Base-by-base conservation (phyloP, 169 alveolate genomes). In the Fabrea salina region DNA sequence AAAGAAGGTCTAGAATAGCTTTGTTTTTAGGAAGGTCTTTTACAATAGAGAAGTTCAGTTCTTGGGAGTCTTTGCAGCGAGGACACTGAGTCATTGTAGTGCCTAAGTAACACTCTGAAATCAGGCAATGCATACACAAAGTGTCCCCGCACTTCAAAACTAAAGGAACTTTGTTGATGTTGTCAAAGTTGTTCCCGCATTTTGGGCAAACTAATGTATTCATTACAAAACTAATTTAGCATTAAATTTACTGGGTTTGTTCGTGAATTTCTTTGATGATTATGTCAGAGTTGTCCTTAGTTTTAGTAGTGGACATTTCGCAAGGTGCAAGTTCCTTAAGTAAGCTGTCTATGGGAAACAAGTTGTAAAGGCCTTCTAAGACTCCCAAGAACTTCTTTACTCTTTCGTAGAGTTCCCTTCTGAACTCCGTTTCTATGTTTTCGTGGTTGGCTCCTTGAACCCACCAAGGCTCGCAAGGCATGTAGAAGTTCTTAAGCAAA, bases 371-470 rank as follows among this genome's bases (percentile, higher is more conserved):
- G n/a, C n/a, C n/a, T n/a, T n/a, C n/a, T n/a, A n/a, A n/a, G n/a
- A n/a, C n/a, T n/a, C n/a, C n/a, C n/a, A n/a, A n/a, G n/a, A n/a
- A n/a, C n/a, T n/a, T n/a, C n/a, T n/a, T n/a, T n/a, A n/a, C n/a
- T n/a, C n/a, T n/a, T n/a, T n/a, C n/a, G n/a, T n/a, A n/a, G n/a
- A n/a, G n/a, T n/a, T n/a, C n/a, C n/a, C n/a, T n/a, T n/a, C n/a
- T n/a, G n/a, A n/a, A n/a, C n/a, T n/a, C n/a, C n/a, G n/a, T 56
- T 43, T 67, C 83, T 16, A 77, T 16, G 25, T 57, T 44, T 59
- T 77, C 61, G 53, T 77, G 83, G 19, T 61, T 33, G 13, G 68
- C 83, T 37, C 68, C 77, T 7, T 39, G 16, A 57, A 77, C 53
- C 16, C 11, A 25, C 3, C 4, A 58, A 16, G 68, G 27, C 13